Conservation (phyloP, 352 stramenopile species). For the Globisporangium abappressorium region DNA sequence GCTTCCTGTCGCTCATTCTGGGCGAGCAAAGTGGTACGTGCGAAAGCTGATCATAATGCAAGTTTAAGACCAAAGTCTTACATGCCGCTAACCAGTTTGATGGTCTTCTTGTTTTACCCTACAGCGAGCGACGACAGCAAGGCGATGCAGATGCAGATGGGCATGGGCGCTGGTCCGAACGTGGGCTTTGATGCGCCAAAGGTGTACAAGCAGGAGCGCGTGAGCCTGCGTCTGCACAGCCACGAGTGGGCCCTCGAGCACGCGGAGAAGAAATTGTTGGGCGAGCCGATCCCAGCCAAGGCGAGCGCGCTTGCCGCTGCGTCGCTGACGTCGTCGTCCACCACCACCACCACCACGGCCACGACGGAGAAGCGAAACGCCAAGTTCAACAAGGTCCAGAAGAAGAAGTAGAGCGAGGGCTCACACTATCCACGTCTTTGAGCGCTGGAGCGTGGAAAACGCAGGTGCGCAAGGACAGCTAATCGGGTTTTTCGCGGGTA, state of each 20-base stretch:
- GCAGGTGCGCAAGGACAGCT: neutral
- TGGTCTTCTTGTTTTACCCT: neutral
- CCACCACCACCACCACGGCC: conserved; percentile 15
- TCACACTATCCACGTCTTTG: neutral
- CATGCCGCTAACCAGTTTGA: neutral
- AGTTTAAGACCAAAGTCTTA: neutral
- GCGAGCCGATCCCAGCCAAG: conserved; percentile 63
- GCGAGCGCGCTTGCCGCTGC: conserved; percentile 3
- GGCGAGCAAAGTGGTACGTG: conserved; percentile 84
- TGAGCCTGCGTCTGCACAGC: conserved; percentile 77
- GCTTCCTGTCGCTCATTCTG: conserved; percentile 95
- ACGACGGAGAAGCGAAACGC: conserved; percentile 44
- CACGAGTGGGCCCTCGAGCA: conserved; percentile 82
- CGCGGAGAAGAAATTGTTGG: conserved; percentile 81
- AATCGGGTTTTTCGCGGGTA: neutral
- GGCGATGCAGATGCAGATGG: conserved; percentile 92
- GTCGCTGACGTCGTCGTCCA: conserved; percentile 19
- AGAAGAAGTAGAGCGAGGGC: conserved; percentile 35
- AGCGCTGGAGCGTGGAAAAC: neutral
- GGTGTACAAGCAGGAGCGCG: conserved; percentile 88
- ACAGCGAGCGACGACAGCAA: conserved; percentile 85
- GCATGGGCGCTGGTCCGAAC: conserved; percentile 80
- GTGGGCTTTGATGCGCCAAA: conserved; percentile 90
- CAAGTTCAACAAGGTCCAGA: conserved; percentile 79
- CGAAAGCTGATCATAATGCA: neutral